phyloP scores from a whole-genome alignment of 306 rosid species.

The Begonia loranthoides region DNA sequence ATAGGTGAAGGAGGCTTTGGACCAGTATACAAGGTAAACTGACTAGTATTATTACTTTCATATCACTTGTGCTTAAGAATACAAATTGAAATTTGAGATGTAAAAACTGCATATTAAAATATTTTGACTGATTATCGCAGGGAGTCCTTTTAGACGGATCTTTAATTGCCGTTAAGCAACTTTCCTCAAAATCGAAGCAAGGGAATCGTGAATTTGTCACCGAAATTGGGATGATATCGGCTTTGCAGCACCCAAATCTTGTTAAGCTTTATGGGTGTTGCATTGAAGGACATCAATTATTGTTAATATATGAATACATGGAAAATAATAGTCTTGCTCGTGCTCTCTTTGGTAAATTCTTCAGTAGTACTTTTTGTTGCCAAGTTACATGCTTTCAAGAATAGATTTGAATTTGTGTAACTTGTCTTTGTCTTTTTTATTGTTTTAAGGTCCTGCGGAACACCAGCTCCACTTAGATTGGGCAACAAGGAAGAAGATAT shows the following conservation, averaged over 20 bases:
- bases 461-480: conserved; percentile 54
- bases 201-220: conserved; percentile 82
- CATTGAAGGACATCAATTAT: conserved; percentile 80
- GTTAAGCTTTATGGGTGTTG: conserved; percentile 85
- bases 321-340: conserved; percentile 96
- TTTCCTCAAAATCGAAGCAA: conserved; percentile 87
- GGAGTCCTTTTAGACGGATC: conserved; percentile 66
- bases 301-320: conserved; percentile 82
- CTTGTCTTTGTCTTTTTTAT: not conserved
- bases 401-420: not conserved
- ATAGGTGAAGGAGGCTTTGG: conserved; percentile 19
- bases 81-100: too few relatives aligned
- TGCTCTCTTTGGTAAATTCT: conserved; percentile 65
- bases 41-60: not conserved
- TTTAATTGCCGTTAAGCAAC: conserved; percentile 75
- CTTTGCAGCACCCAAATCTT: conserved; percentile 89
- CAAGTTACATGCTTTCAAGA: not conserved
- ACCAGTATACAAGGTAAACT: conserved; percentile 13
- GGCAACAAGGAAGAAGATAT: conserved; percentile 55
- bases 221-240: conserved; percentile 97
- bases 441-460: conserved; percentile 32
- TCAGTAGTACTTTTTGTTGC: not conserved
- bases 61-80: not conserved
- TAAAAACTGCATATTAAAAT: too few relatives aligned
- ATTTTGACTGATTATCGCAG: conserved; percentile 16